A percentile compares a stretch with the other conserved stretches of the same genome.
Conservation (phyloP, 768 basidiomycete genomes). For the Amanita phalloides region DNA sequence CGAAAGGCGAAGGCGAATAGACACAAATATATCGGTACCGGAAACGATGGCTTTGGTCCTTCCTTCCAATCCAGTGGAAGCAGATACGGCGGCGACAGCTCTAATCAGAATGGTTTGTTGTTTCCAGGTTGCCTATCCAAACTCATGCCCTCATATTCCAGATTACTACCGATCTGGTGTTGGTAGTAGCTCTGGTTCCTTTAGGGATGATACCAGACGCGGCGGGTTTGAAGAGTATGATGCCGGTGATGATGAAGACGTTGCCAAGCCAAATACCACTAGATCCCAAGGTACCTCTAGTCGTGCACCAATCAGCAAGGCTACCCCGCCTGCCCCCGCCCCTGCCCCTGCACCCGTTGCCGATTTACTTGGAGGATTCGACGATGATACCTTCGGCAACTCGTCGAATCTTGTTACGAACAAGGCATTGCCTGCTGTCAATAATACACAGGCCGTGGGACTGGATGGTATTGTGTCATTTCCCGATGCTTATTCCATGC, state of each 20-base stretch:
- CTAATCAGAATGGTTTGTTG: slow-evolving; percentile 18
- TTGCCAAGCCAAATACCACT: slow-evolving; percentile 19
- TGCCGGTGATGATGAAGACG: slow-evolving; percentile 81
- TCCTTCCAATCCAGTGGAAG: slow-evolving; percentile 32
- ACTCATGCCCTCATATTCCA: slow-evolving; percentile 4
- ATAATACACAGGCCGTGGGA: slow-evolving; percentile 17
- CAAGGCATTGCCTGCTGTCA: slow-evolving; percentile 46
- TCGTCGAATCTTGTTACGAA: slow-evolving; percentile 23
- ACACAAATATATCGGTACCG: slow-evolving; percentile 81
- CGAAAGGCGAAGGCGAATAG: slow-evolving; percentile 89
- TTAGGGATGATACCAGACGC: slow-evolving; percentile 46
- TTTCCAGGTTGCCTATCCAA: slow-evolving; percentile 4
- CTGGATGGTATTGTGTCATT: slow-evolving; percentile 29
- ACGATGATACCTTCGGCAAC: slow-evolving; percentile 45
- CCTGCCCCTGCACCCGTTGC: slow-evolving; percentile 38
- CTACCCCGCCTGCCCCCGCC: slow-evolving; percentile 25
- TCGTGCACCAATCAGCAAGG: slow-evolving; percentile 26
- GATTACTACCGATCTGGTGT: slow-evolving; percentile 17
- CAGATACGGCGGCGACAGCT: slow-evolving; percentile 30
- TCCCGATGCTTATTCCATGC: background rate
- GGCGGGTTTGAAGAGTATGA: slow-evolving; percentile 86
- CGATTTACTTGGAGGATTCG: slow-evolving; percentile 74
- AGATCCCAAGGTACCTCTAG: slow-evolving; percentile 14
- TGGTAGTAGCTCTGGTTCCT: slow-evolving; percentile 30
- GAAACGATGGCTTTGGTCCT: slow-evolving; percentile 63